Conservation (phyloP, 208 protist genomes). For the Leishmania gerbilli region DNA sequence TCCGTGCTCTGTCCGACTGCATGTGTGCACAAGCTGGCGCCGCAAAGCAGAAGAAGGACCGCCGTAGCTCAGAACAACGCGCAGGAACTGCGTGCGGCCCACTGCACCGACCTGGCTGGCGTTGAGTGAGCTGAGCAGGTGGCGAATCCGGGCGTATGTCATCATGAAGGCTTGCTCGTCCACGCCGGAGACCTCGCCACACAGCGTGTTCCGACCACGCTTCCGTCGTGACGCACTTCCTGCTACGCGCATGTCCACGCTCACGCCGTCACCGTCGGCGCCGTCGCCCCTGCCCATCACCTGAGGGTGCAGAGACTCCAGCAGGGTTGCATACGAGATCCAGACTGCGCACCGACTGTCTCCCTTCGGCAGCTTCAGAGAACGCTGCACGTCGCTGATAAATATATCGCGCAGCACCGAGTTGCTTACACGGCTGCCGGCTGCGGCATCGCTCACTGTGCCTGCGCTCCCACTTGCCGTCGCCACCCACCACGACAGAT, state of each 20-base stretch:
- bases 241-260: neutral
- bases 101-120: conserved; percentile 5
- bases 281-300: neutral
- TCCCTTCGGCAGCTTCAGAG: conserved; percentile 37
- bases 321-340: conserved; percentile 33
- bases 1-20: neutral
- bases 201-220: neutral
- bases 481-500: conserved; percentile 56
- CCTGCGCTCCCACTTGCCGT: neutral
- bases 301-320: conserved; percentile 20
- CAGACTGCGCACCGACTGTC: conserved; percentile 37
- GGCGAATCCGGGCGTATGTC: conserved; percentile 15
- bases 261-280: too few species aligned
- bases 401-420: conserved; percentile 34
- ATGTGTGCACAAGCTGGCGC: conserved; percentile 33
- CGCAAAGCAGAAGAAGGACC: conserved; percentile 23
- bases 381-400: conserved; percentile 37
- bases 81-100: conserved; percentile 33
- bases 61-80: conserved; percentile 38
- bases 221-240: neutral
- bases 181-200: neutral
- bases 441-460: neutral
- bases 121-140: conserved; percentile 21
- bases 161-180: conserved; percentile 13
- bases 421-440: conserved; percentile 4